Evolutionary conservation across 768 basidiomycete species (phyloP).

Genomic region (Mycena amicta): DNA sequence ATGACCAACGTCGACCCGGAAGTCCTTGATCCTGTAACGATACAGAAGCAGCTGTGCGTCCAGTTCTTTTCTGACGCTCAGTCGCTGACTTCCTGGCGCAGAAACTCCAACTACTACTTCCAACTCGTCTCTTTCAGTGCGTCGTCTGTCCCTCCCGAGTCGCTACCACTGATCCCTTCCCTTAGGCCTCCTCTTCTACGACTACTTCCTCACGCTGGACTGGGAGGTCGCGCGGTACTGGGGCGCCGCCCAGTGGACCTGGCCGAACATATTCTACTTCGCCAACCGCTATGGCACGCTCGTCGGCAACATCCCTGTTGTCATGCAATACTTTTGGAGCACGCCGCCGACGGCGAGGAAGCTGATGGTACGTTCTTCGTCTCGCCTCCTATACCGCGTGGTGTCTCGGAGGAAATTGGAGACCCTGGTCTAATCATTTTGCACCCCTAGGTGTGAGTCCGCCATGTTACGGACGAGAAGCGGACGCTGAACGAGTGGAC

Average conservation of each 20-base stretch:
- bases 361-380: neutral
- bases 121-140: constrained; percentile 1
- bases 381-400: too few relatives aligned
- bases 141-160: neutral
- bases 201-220: constrained; percentile 15
- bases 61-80: too few relatives aligned
- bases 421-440: neutral
- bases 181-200: constrained; percentile 9
- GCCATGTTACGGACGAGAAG: neutral
- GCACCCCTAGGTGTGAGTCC: neutral
- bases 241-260: neutral
- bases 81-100: too few relatives aligned
- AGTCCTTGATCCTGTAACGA: neutral
- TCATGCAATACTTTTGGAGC: constrained; percentile 9
- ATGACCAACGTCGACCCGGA: too few relatives aligned
- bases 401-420: neutral
- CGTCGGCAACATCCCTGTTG: constrained; percentile 11
- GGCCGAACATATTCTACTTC: constrained; percentile 5
- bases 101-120: constrained; percentile 7
- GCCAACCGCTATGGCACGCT: constrained; percentile 7
- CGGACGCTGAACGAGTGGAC: neutral
- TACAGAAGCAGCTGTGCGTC: neutral
- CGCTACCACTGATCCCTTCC: neutral
- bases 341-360: neutral
- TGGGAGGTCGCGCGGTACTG: constrained; percentile 12